Conservation (phyloP, 2,329 filamentous ascomycete genomes). For the Botrytis medusae region DNA sequence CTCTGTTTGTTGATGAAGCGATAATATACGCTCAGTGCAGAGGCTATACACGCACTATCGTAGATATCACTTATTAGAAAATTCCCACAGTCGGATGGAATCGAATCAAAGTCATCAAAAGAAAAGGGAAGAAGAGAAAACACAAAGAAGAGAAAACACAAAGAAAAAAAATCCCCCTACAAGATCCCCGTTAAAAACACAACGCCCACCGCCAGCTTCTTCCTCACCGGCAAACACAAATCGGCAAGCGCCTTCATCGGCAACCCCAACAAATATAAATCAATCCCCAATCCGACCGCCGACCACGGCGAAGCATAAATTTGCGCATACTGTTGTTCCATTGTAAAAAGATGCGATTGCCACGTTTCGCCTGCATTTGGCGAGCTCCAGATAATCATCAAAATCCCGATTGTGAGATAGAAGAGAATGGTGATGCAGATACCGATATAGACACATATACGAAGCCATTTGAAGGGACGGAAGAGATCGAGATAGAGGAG, state of each 20-base stretch:
- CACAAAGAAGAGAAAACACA: neutral
- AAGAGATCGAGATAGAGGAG: neutral
- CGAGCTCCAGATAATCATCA: neutral
- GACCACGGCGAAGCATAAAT: neutral
- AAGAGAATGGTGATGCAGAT: neutral
- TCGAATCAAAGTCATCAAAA: neutral
- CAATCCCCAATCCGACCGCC: neutral
- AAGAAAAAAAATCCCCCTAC: neutral
- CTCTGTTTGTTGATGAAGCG: neutral
- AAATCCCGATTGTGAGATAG: neutral
- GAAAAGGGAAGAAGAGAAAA: neutral
- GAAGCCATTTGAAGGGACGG: neutral
- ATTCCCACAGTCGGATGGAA: accelerated
- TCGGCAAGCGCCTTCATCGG: neutral
- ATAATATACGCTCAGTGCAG: neutral
- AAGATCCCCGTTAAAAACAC: neutral
- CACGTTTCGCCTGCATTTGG: neutral
- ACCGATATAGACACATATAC: neutral
- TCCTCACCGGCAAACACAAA: neutral
- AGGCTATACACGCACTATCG: neutral
- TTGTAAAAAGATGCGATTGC: neutral
- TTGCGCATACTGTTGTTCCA: neutral
- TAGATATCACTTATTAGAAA: neutral
- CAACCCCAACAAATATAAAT: neutral
- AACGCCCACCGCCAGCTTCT: neutral